Base-by-base conservation (phyloP, 2,329 filamentous ascomycete genomes). In the Hypoxylon sp. region DNA sequence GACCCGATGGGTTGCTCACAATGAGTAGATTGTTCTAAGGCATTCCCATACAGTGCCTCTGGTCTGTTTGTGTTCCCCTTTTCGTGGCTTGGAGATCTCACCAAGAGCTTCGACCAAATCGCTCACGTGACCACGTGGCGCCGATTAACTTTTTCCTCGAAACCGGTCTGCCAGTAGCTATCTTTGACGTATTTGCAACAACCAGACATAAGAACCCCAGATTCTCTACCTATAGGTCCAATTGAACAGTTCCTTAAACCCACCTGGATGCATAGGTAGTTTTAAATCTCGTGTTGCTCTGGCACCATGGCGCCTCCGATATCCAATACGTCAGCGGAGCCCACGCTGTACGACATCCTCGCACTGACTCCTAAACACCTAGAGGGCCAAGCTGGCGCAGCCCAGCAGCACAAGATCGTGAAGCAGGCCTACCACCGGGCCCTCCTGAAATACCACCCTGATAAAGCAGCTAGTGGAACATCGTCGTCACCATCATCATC, bases 341-440 rank as follows among this genome's bases (percentile, higher is more conserved):
- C 83, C 72, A 89, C 86, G 42, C 84, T 90, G 78, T 91, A 91
- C 78, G 83, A 89, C 68, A 83, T 91, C 74, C 86, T 91, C 64
- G 83, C 83, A 65, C 81, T 91, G 67, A 85, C 86, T 11, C 82
- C 82, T 17, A 73, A 82, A 63, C 77, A 87, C 61, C 81, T 88
- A 65, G 79, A 84, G 73, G 77, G 81, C 64, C 77, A 82, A 59
- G 73, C 79, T 66, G 81, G 84, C 74, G 77, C 83, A 44, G 75
- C 81, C 70, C 80, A 83, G 53, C 81, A 87, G 54, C 80, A 87
- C 56, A 81, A 76, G 57, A 66, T 69, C 31, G 71, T 91, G 67
- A 91, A 89, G 76, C 84, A 84, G 66, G 89, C 89, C 66, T 92
- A 92, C 79, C 88, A 85, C 77, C 85, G 87, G 60, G 88, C 90